Conservation (phyloP, 257 asterid species). For the Gynochthodes officinalis region DNA sequence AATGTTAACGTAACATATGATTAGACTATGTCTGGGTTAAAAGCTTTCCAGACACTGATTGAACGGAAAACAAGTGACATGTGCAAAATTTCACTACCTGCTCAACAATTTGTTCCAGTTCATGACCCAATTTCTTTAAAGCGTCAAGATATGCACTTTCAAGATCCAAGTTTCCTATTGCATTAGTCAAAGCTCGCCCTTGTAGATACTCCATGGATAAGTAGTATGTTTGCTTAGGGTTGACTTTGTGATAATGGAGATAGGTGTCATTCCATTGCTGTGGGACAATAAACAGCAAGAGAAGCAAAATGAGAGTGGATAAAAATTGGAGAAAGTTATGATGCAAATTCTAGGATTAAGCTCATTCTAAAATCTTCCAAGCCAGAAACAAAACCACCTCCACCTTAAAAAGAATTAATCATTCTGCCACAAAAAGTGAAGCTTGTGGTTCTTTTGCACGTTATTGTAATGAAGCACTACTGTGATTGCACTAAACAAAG, state of each 20-base stretch:
- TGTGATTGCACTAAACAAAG: not conserved
- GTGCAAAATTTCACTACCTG: conserved; percentile 53
- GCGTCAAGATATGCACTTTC: conserved; percentile 87
- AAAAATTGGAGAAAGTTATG: not conserved
- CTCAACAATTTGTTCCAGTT: conserved; percentile 82
- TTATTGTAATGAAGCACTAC: not conserved
- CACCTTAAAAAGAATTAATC: too few species aligned
- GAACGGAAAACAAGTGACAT: conserved; percentile 12
- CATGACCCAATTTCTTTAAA: conserved; percentile 76
- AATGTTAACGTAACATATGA: too few species aligned
- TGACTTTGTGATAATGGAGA: conserved; percentile 72
- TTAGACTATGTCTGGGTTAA: too few species aligned
- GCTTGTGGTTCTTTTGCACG: not conserved
- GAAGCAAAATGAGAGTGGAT: conserved; percentile 9
- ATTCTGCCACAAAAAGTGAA: not conserved
- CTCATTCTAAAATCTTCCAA: not conserved
- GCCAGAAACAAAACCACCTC: not conserved
- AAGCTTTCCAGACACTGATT: too few species aligned
- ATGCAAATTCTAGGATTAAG: not conserved
- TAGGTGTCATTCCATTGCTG: conserved; percentile 99
- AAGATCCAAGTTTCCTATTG: conserved; percentile 84
- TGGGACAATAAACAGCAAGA: not conserved
- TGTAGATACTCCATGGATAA: conserved; percentile 99
- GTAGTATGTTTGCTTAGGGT: conserved; percentile 97
- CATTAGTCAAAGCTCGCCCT: conserved; percentile 97